Evolutionary conservation across 1,139 yeast species (phyloP), one percentile per base, ranked within the genome.

Genomic region (Suhomyces maxii): DNA sequence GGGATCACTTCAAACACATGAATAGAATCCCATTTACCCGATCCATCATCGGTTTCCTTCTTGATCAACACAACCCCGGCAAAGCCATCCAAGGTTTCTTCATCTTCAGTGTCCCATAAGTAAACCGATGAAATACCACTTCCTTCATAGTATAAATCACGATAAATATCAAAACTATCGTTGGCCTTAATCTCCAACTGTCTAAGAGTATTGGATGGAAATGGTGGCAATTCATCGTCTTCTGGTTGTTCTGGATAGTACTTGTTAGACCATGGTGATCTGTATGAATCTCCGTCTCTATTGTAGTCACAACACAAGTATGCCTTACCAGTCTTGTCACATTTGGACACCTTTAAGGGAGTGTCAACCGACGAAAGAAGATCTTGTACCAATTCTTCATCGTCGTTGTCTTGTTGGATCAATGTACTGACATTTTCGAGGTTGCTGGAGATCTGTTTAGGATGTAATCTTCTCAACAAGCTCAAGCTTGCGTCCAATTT

Each of bases 121-220:
- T 93, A 93, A n/a, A 86, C 96, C 47, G 93, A 84, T 2, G 95
- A 86, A 38, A 86, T 76, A 2, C 79, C 80, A 14, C 96, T 95
- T 34, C 98, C 97, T 64, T 91, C 98, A 64, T 90, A 93, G 71
- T 93, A 93, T 57, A 93, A 71, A 63, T 93, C 99, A 53, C 97
- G 77, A 69, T 93, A 93, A 36, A 93, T 80, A 60, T 91, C 98
- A 64, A 93, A 89, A 8, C 97, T 86, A 53, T 89, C 95, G 64
- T 93, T 93, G 52, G 96, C 93, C 54, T 83, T 77, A 26, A 80
- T 63, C 67, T 93, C 99, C 57, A 93, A 71, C 57, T 83, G 79
- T 57, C 98, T 77, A 50, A 93, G 73, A 32, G 71, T 69, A 2
- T 69, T 70, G 10, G 89, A 78, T 7, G 98, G 97, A 55, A 73